Base-by-base conservation (phyloP, 2,329 filamentous ascomycete genomes). In the Aspergillus proliferans region DNA sequence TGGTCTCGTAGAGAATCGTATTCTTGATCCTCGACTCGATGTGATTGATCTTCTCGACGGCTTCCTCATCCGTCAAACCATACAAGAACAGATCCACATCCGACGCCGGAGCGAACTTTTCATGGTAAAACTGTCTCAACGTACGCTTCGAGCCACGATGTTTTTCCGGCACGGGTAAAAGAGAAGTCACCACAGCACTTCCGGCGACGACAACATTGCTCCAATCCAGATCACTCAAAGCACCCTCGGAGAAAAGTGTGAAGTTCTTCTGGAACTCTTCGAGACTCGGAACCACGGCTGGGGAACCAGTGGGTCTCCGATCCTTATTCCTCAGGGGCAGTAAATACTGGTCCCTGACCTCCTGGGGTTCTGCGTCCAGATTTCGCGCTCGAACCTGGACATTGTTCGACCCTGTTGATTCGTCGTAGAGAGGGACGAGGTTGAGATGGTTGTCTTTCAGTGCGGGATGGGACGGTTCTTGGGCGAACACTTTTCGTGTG, bases 11-110 rank as follows among this genome's bases (percentile, higher is more conserved):
- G 19, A 94, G 74, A 47, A 94, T 84, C 3, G 86, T 83, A 68
- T 93, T 86, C 41, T 82, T 82, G 56, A 95, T 78, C n/a, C 76
- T 78, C 19, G 76, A 71, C 66, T 95, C 89, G 51, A 95, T 92
- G 56, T 88, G 76, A 62, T 86, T 85, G 68, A 94, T 93, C 74
- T 94, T 93, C 60, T 89, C 83, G 15, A 90, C 74, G 0, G 87
- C 88, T 62, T 91, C 74, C 43, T 89, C 81, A 58, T 93, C 87
- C 7, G 77, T 84, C 53, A 94, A 75, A 0, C 85, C 88, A 59
- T 93, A 92, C 26, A 95, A 71, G 64, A 95, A 95, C 2, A 95
- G 76, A 64, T 94, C 89, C 8, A 95, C 86, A 65, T 95, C 89
- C 3, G 87, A 92, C 1, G 88, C 88, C 0, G 88, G 88, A 9